Evolutionary conservation across 768 basidiomycete species (phyloP).

Genomic region (Suillus subalutaceus): DNA sequence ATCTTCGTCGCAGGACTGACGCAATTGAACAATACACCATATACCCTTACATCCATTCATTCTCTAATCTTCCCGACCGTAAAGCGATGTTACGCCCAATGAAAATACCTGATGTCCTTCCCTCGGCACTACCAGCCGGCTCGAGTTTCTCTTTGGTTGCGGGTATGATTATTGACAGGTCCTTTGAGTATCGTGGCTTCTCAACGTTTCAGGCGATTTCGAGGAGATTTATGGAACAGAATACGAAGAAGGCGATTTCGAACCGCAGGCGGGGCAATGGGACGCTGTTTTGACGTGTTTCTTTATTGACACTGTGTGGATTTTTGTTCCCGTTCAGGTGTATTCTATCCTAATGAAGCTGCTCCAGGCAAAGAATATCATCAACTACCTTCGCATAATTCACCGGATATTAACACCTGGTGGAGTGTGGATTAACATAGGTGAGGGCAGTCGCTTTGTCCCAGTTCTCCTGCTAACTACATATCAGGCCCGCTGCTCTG

Average conservation of each 20-base stretch:
- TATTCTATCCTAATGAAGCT: not conserved
- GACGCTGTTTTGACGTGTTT: conserved; percentile 93
- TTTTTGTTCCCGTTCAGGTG: not conserved
- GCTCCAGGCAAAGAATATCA: conserved; percentile 82
- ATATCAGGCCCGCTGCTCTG: conserved; percentile 83
- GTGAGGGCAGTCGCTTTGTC: conserved; percentile 37
- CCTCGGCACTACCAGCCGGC: conserved; percentile 65
- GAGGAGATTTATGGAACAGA: conserved; percentile 83
- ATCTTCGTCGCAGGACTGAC: conserved; percentile 52
- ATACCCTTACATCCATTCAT: conserved; percentile 90
- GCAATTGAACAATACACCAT: conserved; percentile 70
- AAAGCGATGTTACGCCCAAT: conserved; percentile 67
- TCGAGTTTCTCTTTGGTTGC: conserved; percentile 85
- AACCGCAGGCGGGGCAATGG: conserved; percentile 80
- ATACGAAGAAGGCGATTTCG: conserved; percentile 48
- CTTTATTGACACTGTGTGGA: conserved; percentile 89
- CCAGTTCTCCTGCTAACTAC: not conserved
- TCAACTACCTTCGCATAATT: conserved; percentile 88
- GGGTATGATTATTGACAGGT: conserved; percentile 45
- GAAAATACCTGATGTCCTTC: conserved; percentile 81
- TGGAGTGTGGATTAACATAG: conserved; percentile 92
- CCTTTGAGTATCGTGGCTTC: conserved; percentile 1
- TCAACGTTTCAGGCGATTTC: conserved; percentile 69
- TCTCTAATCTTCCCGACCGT: conserved; percentile 75
- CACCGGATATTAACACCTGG: conserved; percentile 81